These are phyloP conservation scores for Rhodotorula sp. DNA, from an alignment of 1,284 basidiomycete genomes.

Conservation along the genomic window DNA sequence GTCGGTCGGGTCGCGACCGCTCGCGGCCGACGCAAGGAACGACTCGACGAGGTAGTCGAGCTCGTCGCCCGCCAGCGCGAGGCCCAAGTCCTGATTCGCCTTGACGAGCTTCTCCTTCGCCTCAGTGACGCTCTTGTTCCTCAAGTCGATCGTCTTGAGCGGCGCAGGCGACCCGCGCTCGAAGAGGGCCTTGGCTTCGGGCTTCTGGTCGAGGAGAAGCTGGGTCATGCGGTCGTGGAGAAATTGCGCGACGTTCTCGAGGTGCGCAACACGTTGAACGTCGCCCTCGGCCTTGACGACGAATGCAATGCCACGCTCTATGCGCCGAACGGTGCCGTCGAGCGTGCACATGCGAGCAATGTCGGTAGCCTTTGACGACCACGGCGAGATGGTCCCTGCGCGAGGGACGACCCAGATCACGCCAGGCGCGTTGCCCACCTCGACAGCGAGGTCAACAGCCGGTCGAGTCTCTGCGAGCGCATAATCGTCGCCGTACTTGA, in stretches of 20 bases:
- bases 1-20: conserved; percentile 82
- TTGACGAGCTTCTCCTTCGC: conserved; percentile 58
- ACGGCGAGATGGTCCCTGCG: conserved; percentile 75
- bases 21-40: conserved; percentile 65
- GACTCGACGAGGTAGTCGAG: conserved; percentile 90
- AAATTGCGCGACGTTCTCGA: conserved; percentile 59
- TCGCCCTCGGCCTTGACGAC: conserved; percentile 57
- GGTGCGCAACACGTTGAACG: conserved; percentile 42
- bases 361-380: conserved; percentile 97
- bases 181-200: conserved; percentile 67
- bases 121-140: conserved; percentile 52
- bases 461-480: conserved; percentile 56
- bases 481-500: conserved; percentile 80
- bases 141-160: conserved; percentile 63
- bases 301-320: conserved; percentile 81
- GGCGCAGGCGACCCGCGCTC: conserved; percentile 64
- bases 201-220: conserved; percentile 60
- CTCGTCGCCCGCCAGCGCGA: conserved; percentile 86
- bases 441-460: conserved; percentile 48
- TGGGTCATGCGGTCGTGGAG: conserved; percentile 98
- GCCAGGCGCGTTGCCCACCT: conserved; percentile 14
- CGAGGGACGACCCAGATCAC: conserved; percentile 70
- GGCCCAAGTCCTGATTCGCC: conserved; percentile 82
- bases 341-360: conserved; percentile 86
- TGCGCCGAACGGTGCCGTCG: conserved; percentile 63